Percentiles rank a stretch among this genome's conserved stretches.
These are phyloP conservation scores for Pyrus hybrid DNA, from an alignment of 331 rosid species.

Conservation along the genomic window DNA sequence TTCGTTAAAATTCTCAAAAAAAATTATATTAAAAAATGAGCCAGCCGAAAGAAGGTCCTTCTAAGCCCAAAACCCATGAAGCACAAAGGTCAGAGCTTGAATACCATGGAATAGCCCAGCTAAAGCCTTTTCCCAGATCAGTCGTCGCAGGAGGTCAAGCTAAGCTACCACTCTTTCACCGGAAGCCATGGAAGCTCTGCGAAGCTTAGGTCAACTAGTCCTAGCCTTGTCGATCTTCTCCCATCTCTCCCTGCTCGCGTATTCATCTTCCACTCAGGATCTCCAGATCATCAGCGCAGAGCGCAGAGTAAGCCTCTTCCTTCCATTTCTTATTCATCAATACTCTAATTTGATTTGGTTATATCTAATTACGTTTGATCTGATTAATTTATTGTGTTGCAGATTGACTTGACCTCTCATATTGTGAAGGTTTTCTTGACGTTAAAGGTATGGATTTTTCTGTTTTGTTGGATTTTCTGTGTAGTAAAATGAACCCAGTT, in stretches of 20 bases:
- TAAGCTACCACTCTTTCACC: neutral
- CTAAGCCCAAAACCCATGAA: too few species aligned
- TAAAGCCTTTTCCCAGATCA: neutral
- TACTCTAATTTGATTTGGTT: neutral
- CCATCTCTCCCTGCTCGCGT: slow-evolving; percentile 20
- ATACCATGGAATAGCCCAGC: neutral
- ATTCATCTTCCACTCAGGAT: slow-evolving; percentile 34
- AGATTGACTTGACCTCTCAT: slow-evolving; percentile 89
- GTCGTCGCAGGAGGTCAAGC: slow-evolving; percentile 13
- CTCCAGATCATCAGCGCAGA: slow-evolving; percentile 86
- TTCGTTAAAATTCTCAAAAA: too few species aligned
- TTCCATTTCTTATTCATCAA: neutral
- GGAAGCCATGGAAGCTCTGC: slow-evolving; percentile 54
- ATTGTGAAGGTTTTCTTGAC: slow-evolving; percentile 77
- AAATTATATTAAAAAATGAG: too few species aligned
- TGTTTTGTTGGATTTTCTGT: neutral
- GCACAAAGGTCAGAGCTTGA: neutral
- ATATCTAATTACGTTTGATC: neutral
- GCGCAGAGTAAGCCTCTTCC: slow-evolving; percentile 57
- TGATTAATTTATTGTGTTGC: slow-evolving; percentile 25
- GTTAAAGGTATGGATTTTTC: slow-evolving; percentile 48
- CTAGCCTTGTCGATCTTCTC: slow-evolving; percentile 27
- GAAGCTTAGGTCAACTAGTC: slow-evolving; percentile 26
- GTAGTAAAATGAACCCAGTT: neutral
- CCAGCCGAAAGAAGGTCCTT: too few species aligned